Base-by-base conservation (phyloP, 495 filamentous ascomycete species). In the Terfezia boudieri region DNA sequence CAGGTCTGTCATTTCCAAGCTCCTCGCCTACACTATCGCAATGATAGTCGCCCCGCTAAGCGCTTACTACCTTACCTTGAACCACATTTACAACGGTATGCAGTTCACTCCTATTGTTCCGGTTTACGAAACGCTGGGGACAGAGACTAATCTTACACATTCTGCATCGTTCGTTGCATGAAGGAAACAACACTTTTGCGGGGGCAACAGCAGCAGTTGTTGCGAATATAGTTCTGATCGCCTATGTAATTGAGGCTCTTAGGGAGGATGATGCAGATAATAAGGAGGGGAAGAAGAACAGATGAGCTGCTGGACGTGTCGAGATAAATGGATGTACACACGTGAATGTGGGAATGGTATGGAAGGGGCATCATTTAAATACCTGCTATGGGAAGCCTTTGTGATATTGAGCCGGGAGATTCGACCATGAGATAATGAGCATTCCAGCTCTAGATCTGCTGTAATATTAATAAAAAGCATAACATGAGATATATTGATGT, bases 191-290 rank as follows among this genome's bases (percentile, higher is more conserved):
- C 12, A 94, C 88, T 14, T 87, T 76, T 57, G 85, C 87, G 5
- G 90, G 86, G 7, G 86, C 77, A 9, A 69, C 78, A 22, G 90
- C 90, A 9, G 92, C 92, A 22, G 68, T 96, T 41, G 80, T 84
- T 58, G 90, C 90, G 35, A 99, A 99, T 65, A 75, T 86, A 16
- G 84, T 99, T 8, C 71, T 99, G 55, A 78, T 99, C 56, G 81
- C 77, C 14, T 99, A 96, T 68, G 78, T 96, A 52, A 72, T 89
- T 56, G 87, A 94, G 1, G 90, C 92, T 35, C 86, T 94, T 75
- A 76, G 75, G 58, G 90, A 98, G 64, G 90, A 98, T 55, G 82
- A 90, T 59, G 76, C 75, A 37, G 73, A 80, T 17, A 74, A 73
- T 46, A 49, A 46, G 52, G 43, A 37, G 23, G 12, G 8, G 37